These are phyloP conservation scores for Pythium folliculosum DNA, from an alignment of 352 stramenopile species.

Conservation along the genomic window DNA sequence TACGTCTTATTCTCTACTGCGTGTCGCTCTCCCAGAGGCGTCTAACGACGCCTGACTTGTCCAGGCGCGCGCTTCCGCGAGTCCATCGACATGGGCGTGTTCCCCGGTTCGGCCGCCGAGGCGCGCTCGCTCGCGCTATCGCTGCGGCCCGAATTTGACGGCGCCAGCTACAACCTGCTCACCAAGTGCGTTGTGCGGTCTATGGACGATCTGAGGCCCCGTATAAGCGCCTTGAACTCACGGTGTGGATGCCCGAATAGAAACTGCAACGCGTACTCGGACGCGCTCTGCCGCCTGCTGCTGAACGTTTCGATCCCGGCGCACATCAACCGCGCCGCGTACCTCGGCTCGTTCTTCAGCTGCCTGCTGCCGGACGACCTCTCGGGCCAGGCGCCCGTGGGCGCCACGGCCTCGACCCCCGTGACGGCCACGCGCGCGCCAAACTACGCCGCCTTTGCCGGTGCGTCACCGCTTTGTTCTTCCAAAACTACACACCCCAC, in stretches of 20 bases:
- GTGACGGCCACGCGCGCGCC: conserved; percentile 29
- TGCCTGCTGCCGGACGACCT: conserved; percentile 70
- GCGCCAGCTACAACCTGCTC: conserved; percentile 91
- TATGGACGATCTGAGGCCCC: background rate
- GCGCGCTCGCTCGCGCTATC: conserved; percentile 82
- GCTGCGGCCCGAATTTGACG: conserved; percentile 84
- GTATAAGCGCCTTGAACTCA: too few relatives aligned
- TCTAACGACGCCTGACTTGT: background rate
- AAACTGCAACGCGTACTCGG: conserved; percentile 96
- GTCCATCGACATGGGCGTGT: conserved; percentile 87
- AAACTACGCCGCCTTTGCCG: conserved; percentile 65
- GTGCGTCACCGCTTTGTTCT: conserved; percentile 31
- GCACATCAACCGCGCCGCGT: conserved; percentile 93
- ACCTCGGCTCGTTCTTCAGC: conserved; percentile 90
- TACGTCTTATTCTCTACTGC: conserved; percentile 22
- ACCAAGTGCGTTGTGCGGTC: conserved; percentile 49
- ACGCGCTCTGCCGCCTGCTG: conserved; percentile 84
- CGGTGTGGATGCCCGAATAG: conserved; percentile 9
- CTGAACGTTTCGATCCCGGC: conserved; percentile 79
- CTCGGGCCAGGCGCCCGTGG: conserved; percentile 62
- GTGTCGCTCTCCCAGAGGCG: too few relatives aligned
- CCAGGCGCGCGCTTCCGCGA: conserved; percentile 88
- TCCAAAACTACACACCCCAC: too few relatives aligned
- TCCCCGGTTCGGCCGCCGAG: conserved; percentile 84
- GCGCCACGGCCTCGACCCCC: conserved; percentile 31